phyloP scores from a whole-genome alignment of 2,329 filamentous ascomycete species.

The Xylaria sp. region DNA sequence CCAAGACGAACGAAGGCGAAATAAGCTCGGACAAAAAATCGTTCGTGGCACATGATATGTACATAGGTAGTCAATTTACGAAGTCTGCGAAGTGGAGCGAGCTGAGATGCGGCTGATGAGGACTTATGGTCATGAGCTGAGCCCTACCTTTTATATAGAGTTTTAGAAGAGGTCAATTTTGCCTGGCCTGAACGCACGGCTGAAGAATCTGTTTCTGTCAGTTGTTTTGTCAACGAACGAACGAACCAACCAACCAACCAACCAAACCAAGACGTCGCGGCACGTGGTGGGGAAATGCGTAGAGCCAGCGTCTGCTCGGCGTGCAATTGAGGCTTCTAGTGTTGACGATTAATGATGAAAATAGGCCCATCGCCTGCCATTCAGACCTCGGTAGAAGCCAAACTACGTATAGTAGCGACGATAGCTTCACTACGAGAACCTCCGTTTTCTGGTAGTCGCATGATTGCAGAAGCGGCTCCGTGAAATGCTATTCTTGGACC shows the following conservation, averaged over 20 bases:
- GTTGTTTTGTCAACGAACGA: constrained; percentile 22
- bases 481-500: constrained; percentile 33
- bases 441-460: constrained; percentile 4
- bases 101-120: constrained; percentile 28
- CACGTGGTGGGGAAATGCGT: constrained; percentile 31
- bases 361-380: not conserved
- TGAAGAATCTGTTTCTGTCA: constrained; percentile 8
- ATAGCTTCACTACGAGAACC: not conserved
- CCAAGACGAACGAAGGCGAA: not conserved
- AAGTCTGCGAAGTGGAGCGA: constrained; percentile 4
- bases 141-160: not conserved
- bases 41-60: not conserved
- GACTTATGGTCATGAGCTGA: not conserved
- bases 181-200: constrained; percentile 26
- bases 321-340: constrained; percentile 4
- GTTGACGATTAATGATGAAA: not conserved
- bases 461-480: not conserved
- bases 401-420: too few relatives aligned
- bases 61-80: constrained; percentile 9
- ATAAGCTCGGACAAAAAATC: constrained; percentile 23
- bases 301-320: not conserved
- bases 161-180: not conserved
- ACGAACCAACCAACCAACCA: constrained; percentile 25
- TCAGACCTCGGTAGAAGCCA: constrained; percentile 5
- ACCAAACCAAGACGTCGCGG: constrained; percentile 14